A percentile compares a stretch with the other conserved stretches of the same genome.
phyloP scores from a whole-genome alignment of 805 yeast genomes.

The Ascoidea tarda region DNA sequence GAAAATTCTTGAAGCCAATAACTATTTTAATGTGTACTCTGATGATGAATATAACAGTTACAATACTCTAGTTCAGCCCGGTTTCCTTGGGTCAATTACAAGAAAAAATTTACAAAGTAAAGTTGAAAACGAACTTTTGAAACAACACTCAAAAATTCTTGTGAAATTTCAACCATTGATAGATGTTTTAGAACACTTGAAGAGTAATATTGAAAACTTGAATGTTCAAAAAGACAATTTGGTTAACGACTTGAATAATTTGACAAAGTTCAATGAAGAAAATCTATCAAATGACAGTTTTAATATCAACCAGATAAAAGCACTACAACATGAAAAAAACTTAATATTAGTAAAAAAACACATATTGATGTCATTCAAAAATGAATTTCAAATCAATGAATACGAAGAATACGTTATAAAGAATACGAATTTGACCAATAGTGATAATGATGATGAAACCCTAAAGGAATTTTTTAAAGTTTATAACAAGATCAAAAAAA shows the following conservation, averaged over 20 bases:
- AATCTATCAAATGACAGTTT: conserved; percentile 9
- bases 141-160: conserved; percentile 36
- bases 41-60: neutral
- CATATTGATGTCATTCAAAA: conserved; percentile 37
- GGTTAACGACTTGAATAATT: conserved; percentile 4
- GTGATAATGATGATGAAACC: conserved; percentile 16
- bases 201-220: conserved; percentile 3
- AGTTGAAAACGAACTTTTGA: conserved; percentile 45
- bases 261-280: conserved; percentile 10
- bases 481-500: conserved; percentile 44
- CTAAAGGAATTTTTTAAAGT: conserved; percentile 43
- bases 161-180: conserved; percentile 29
- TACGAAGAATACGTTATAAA: conserved; percentile 51
- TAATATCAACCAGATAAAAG: conserved; percentile 9
- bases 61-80: conserved; percentile 12
- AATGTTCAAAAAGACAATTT: conserved; percentile 4
- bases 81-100: conserved; percentile 40
- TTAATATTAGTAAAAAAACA: conserved; percentile 28
- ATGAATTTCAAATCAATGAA: conserved; percentile 53
- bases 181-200: conserved; percentile 3
- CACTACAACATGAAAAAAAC: conserved; percentile 12
- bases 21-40: no score
- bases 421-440: conserved; percentile 12
- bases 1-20: no score
- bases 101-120: conserved; percentile 47